Percentiles rank a stretch among this genome's conserved stretches.
phyloP scores from a whole-genome alignment of 2,329 filamentous ascomycete genomes.

The Gremmenia infestans region DNA sequence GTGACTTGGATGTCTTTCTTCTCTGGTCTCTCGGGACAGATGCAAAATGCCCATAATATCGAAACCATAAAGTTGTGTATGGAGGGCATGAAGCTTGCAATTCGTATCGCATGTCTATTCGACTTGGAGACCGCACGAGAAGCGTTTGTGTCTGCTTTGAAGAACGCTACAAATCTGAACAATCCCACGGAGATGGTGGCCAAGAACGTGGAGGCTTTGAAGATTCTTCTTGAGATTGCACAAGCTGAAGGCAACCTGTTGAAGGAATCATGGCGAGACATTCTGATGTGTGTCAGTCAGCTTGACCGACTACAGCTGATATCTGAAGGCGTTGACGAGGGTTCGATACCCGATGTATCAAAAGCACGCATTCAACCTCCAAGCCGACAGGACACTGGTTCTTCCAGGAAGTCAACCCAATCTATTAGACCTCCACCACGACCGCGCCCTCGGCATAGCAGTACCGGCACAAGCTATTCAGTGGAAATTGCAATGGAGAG shows the following conservation, averaged over 20 bases:
- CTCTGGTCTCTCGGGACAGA: slow-evolving; percentile 86
- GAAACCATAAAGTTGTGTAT: slow-evolving; percentile 90
- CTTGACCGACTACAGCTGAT: slow-evolving; percentile 93
- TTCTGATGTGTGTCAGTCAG: slow-evolving; percentile 92
- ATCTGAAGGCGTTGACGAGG: slow-evolving; percentile 90
- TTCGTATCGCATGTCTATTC: slow-evolving; percentile 88
- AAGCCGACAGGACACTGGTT: slow-evolving; percentile 43
- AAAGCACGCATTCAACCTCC: slow-evolving; percentile 67
- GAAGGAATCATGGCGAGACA: slow-evolving; percentile 89
- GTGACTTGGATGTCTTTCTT: slow-evolving; percentile 99
- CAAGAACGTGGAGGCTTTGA: slow-evolving; percentile 93
- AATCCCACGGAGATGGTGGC: slow-evolving; percentile 92
- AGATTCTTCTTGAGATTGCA: slow-evolving; percentile 85
- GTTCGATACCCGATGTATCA: slow-evolving; percentile 84
- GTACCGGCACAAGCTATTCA: slow-evolving; percentile 47
- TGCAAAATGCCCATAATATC: slow-evolving; percentile 88
- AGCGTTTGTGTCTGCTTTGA: slow-evolving; percentile 88
- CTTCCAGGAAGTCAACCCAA: slow-evolving; percentile 64
- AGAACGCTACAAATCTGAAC: slow-evolving; percentile 92
- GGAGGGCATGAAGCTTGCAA: slow-evolving; percentile 91
- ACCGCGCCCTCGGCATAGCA: slow-evolving; percentile 46
- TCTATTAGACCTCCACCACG: slow-evolving; percentile 39
- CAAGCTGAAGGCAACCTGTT: slow-evolving; percentile 88
- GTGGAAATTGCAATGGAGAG: slow-evolving; percentile 86
- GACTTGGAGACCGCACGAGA: slow-evolving; percentile 89